Percentiles rank a stretch among this genome's conserved stretches.
These are phyloP conservation scores for Calonectria pauciramosa DNA, from an alignment of 2,329 filamentous ascomycete genomes.

Conservation along the genomic window DNA sequence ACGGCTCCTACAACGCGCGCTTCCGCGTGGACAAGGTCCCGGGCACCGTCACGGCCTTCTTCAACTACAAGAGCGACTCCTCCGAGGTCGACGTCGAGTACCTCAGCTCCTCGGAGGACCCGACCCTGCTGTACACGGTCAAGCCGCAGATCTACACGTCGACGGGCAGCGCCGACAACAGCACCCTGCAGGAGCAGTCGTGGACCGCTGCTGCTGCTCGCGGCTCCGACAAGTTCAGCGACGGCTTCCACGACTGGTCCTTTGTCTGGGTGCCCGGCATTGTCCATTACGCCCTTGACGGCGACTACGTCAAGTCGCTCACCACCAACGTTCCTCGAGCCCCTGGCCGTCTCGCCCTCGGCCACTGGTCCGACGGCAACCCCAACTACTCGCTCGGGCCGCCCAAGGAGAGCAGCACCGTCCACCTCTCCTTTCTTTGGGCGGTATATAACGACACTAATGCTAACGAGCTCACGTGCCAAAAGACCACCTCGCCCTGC, in stretches of 20 bases:
- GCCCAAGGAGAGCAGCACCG: neutral
- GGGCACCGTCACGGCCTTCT: constrained; percentile 14
- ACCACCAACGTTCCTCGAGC: neutral
- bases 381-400: neutral
- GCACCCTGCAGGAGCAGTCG: neutral
- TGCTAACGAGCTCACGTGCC: neutral
- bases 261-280: neutral
- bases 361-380: neutral
- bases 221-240: neutral
- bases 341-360: neutral
- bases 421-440: neutral
- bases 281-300: neutral
- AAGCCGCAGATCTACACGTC: neutral
- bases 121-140: neutral
- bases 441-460: neutral
- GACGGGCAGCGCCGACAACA: neutral
- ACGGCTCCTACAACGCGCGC: neutral
- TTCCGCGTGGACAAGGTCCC: neutral
- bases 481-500: neutral
- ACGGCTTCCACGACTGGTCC: neutral
- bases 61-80: constrained; percentile 11
- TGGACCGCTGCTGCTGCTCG: neutral
- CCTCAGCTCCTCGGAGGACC: neutral
- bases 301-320: neutral
- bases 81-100: constrained; percentile 17